These are phyloP conservation scores for Solanum paucissectum DNA, from an alignment of 257 asterid species.

Conservation along the genomic window DNA sequence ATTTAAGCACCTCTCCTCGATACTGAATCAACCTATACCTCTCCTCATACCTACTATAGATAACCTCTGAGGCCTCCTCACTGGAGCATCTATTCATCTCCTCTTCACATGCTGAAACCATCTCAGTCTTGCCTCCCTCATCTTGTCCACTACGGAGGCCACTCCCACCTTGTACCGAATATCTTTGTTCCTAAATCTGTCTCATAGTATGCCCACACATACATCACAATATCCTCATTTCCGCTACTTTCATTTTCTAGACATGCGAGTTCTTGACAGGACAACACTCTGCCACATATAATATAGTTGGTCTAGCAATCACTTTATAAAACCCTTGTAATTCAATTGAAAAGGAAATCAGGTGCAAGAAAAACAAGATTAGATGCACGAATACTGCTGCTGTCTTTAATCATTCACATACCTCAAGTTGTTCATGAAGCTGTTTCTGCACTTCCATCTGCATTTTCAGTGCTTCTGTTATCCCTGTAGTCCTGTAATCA, in stretches of 20 bases:
- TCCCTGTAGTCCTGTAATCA: constrained; percentile 52
- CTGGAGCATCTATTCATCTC: not conserved
- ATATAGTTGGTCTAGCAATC: not conserved
- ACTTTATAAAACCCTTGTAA: not conserved
- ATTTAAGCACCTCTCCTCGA: not conserved
- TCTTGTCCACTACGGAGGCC: not conserved
- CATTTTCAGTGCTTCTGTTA: constrained; percentile 70
- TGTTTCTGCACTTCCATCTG: constrained; percentile 94
- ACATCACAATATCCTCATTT: not conserved
- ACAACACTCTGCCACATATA: not conserved
- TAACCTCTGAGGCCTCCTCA: not conserved
- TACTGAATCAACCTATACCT: not conserved
- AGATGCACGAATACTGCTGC: not conserved
- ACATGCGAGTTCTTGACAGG: not conserved
- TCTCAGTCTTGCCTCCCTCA: not conserved
- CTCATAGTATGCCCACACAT: not conserved
- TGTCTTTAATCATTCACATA: constrained; percentile 9
- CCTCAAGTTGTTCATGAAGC: constrained; percentile 93
- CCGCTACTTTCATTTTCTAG: not conserved
- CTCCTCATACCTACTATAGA: not conserved
- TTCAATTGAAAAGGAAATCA: not conserved
- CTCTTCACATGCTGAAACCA: not conserved
- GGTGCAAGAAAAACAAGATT: not conserved
- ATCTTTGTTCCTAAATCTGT: not conserved
- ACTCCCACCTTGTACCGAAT: not conserved